Evolutionary conservation across 352 stramenopile species (phyloP).

Genomic region (Phytophthora rubi): DNA sequence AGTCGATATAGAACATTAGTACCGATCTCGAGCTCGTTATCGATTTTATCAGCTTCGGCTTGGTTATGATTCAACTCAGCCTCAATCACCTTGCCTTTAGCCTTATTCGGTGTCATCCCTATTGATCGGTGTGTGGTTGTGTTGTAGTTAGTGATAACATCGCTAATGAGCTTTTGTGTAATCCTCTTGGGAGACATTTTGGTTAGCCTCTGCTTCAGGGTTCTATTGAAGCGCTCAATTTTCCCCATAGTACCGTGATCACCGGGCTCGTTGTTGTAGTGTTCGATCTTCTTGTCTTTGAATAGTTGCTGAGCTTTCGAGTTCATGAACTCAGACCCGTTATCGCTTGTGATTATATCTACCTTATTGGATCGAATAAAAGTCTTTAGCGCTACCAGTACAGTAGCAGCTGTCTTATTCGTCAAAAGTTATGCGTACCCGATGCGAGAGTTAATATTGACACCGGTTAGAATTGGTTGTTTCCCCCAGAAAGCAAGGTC

Average conservation of each 20-base stretch:
- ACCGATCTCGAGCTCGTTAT: conserved; percentile 11
- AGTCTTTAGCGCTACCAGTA: not conserved
- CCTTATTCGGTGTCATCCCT: not conserved
- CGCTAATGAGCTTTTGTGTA: not conserved
- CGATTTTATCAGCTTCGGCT: not conserved
- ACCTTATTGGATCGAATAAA: not conserved
- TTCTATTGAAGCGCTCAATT: not conserved
- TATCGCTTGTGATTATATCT: not conserved
- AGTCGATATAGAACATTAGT: conserved; percentile 23
- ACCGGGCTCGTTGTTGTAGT: not conserved
- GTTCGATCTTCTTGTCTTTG: not conserved
- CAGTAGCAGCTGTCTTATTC: not conserved
- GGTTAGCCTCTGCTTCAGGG: not conserved
- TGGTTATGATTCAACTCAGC: not conserved
- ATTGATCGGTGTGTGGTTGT: not conserved
- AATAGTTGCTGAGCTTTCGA: not conserved
- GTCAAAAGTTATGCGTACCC: not conserved
- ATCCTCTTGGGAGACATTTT: not conserved
- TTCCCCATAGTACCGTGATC: not conserved
- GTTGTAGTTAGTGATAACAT: not conserved
- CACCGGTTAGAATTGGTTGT: not conserved
- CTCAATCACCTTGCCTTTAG: not conserved
- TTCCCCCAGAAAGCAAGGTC: not conserved
- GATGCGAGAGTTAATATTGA: not conserved
- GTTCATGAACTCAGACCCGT: not conserved